Evolutionary conservation across 768 basidiomycete species (phyloP).

Genomic region (Rhodotorula sphaerocarpa): DNA sequence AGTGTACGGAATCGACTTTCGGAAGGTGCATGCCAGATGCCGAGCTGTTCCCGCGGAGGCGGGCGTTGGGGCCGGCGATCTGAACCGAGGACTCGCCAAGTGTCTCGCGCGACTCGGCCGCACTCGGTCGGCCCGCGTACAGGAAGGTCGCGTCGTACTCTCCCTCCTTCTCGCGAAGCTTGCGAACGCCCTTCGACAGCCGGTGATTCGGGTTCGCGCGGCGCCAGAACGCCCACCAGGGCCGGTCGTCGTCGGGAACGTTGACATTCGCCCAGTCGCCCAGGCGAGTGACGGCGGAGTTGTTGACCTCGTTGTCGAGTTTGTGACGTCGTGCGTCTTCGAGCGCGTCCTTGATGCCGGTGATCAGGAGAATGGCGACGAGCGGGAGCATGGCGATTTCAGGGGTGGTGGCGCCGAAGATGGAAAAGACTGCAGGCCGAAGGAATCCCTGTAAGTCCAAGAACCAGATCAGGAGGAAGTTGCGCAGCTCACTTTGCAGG

Average conservation of each 20-base stretch:
- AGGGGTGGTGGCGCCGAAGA: slow-evolving; percentile 81
- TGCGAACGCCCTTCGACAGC: slow-evolving; percentile 74
- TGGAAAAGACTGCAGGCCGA: slow-evolving; percentile 60
- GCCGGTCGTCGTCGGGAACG: slow-evolving; percentile 64
- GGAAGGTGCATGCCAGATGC: background rate
- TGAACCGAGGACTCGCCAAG: slow-evolving; percentile 16
- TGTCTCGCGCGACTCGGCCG: slow-evolving; percentile 19
- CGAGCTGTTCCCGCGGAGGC: background rate
- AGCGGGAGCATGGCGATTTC: slow-evolving; percentile 76
- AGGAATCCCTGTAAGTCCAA: slow-evolving; percentile 25
- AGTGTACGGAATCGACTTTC: slow-evolving; percentile 2
- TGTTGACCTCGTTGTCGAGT: slow-evolving; percentile 91
- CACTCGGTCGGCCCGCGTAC: slow-evolving; percentile 23
- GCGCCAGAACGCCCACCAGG: slow-evolving; percentile 59
- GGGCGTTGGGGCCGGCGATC: background rate
- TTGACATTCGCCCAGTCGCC: slow-evolving; percentile 86
- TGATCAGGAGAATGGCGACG: slow-evolving; percentile 74
- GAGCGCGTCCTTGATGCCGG: slow-evolving; percentile 88
- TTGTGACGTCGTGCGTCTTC: slow-evolving; percentile 87
- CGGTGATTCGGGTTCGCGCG: slow-evolving; percentile 56
- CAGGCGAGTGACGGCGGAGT: slow-evolving; percentile 80
- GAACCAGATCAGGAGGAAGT: background rate
- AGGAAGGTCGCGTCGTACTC: slow-evolving; percentile 37
- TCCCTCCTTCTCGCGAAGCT: slow-evolving; percentile 72
- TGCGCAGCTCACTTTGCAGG: slow-evolving; percentile 55